A percentile compares a stretch with the other conserved stretches of the same genome.
phyloP scores from a whole-genome alignment of 2,329 filamentous ascomycete genomes.

The Alternaria ethzedia region DNA sequence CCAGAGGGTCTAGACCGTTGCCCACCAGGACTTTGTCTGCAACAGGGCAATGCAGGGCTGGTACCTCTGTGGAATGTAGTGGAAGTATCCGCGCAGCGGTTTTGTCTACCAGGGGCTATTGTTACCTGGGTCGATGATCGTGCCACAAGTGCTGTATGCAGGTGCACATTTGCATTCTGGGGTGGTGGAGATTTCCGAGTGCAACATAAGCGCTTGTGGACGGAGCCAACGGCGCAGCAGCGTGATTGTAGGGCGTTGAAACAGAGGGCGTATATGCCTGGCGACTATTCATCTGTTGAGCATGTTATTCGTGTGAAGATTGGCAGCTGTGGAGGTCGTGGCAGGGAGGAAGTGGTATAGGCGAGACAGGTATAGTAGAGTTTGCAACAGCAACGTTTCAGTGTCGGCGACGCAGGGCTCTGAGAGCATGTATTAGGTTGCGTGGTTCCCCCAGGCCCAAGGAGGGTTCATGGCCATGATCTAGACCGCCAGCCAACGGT shows the following conservation, averaged over 20 bases:
- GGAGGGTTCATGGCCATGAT: slow-evolving; percentile 4
- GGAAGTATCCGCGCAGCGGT: not conserved
- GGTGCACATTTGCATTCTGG: slow-evolving; percentile 1
- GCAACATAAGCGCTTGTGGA: slow-evolving; percentile 1
- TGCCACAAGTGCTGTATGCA: slow-evolving; percentile 4
- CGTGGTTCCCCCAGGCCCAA: not conserved
- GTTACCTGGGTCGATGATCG: not conserved
- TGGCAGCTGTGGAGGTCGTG: not conserved
- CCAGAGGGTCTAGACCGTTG: not conserved
- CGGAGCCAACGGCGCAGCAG: not conserved
- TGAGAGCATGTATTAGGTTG: not conserved
- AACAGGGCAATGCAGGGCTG: not conserved
- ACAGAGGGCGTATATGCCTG: not conserved
- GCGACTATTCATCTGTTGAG: not conserved
- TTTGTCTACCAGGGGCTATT: not conserved
- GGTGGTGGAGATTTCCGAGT: not conserved
- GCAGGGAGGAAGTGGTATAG: not conserved
- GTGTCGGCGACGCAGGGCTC: not conserved
- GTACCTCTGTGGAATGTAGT: not conserved
- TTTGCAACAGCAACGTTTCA: slow-evolving; percentile 1
- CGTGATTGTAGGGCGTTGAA: not conserved
- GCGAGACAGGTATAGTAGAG: not conserved
- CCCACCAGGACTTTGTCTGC: not conserved
- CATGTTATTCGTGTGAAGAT: not conserved
- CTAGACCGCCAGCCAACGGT: slow-evolving; percentile 13